Evolutionary conservation across 495 filamentous ascomycete genomes (phyloP), one percentile per base, ranked within the genome.

Genomic region (Trichoderma erinaceum): DNA sequence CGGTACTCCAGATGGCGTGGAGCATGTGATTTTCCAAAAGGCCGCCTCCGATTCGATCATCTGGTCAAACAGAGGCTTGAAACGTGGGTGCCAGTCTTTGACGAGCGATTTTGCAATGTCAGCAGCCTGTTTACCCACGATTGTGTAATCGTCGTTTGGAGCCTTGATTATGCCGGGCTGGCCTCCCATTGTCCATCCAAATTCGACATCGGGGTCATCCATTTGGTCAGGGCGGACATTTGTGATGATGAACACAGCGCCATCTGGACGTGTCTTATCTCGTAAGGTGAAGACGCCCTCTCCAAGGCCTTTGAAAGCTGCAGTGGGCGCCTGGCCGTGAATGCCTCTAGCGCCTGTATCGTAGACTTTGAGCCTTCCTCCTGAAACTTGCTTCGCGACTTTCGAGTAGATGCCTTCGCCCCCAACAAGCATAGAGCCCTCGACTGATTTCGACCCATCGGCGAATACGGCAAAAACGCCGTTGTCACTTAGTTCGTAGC

Each of bases 1-100:
- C 0, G 78, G 80, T 12, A 85, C 82, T 7, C 82, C 82, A 12
- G 70, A 71, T 27, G 83, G 83, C 13, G 74, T 79, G 18, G 83
- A 84, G 71, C 81, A 84, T n/a, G 81, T 84, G 64, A 86, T 83
- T 69, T 84, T 84, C 82, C 82, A 86, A 71, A 85, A 84, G 0
- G 82, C 81, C 1, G 82, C 80, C 70, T 86, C 83, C 0, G 67
- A 69, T 67, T 82, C 82, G 16, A 69, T 68, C 81, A 85, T 84
- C 63, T 84, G 64, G 5, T 84, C 80, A 68, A 86, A 78, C 1
- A 86, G 76, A 5, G 82, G 80, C 73, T 76, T 79, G 66, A 84
- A 67, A 12, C 77, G 71, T 16, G 78, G 77, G 69, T 84, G 80
- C 84, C 84, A 86, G 43, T 80, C 66, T 67, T 71, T 70, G 35